These are phyloP conservation scores for Neurospora sp. DNA, from an alignment of 495 filamentous ascomycete species.

Conservation along the genomic window DNA sequence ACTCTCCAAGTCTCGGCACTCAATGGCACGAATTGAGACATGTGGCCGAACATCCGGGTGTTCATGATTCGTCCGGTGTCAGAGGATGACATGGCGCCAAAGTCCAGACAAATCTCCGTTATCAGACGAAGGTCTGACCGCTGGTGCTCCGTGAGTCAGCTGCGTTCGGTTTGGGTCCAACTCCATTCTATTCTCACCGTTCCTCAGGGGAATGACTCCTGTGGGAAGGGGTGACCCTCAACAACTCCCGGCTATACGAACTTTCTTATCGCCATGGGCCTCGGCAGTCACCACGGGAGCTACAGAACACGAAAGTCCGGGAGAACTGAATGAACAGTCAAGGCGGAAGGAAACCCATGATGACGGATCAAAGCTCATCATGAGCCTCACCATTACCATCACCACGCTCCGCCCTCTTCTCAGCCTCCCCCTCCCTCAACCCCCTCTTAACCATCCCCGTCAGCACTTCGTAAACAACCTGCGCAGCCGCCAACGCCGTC, in stretches of 20 bases:
- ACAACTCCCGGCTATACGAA: not conserved
- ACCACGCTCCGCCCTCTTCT: constrained; percentile 6
- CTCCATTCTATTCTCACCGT: not conserved
- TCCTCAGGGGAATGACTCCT: not conserved
- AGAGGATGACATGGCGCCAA: not conserved
- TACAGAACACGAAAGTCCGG: not conserved
- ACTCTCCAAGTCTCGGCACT: not conserved
- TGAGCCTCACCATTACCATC: not conserved
- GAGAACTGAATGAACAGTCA: not conserved
- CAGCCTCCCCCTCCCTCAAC: constrained; percentile 10
- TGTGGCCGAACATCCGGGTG: not conserved
- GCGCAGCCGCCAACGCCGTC: constrained; percentile 74
- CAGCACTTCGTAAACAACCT: constrained; percentile 73
- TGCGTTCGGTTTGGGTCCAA: not conserved
- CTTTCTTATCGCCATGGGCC: not conserved
- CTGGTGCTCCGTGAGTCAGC: not conserved
- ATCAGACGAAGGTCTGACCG: not conserved
- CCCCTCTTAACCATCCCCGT: constrained; percentile 65
- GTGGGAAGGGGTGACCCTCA: not conserved
- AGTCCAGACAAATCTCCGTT: not conserved
- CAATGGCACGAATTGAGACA: not conserved
- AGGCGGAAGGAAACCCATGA: not conserved
- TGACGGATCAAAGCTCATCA: constrained; percentile 26
- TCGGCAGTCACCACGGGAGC: not conserved
- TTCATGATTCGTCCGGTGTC: not conserved